Evolutionary conservation across 495 filamentous ascomycete species (phyloP).

Genomic region (Cladorrhinum samala): DNA sequence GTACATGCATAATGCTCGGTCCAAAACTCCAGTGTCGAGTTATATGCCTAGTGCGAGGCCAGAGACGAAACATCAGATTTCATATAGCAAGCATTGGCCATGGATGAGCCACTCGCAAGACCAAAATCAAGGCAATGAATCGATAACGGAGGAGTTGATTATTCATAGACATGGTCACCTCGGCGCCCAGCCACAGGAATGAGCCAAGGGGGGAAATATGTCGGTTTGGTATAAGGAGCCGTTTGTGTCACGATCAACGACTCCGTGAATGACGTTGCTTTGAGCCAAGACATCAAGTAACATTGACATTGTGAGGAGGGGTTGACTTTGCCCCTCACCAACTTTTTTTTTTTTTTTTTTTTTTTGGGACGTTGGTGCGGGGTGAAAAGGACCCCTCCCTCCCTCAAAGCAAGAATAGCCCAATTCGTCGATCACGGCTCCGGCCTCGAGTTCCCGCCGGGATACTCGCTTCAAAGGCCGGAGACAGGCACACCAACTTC

Average conservation of each 20-base stretch:
- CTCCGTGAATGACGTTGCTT: background rate
- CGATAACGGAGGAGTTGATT: no score
- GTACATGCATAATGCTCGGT: constrained; percentile 9
- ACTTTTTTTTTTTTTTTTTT: background rate
- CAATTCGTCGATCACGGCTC: constrained; percentile 1
- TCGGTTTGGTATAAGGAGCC: background rate
- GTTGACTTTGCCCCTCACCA: constrained; percentile 5
- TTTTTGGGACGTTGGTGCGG: background rate
- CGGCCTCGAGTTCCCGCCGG: background rate
- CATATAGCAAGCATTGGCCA: background rate
- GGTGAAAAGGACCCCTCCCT: background rate
- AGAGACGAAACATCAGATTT: background rate
- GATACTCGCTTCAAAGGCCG: background rate
- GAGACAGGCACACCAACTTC: no score
- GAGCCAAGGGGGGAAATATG: background rate
- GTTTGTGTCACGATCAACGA: background rate
- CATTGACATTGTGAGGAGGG: background rate
- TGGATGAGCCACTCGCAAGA: background rate
- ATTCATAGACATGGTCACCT: no score
- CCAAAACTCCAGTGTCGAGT: background rate
- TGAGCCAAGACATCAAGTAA: background rate
- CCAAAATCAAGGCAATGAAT: no score
- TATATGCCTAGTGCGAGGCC: background rate
- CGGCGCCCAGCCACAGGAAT: no score
- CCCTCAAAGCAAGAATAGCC: background rate